Conservation (phyloP, 164 flowering plant genomes). For the Aristolochia fimbriata region DNA sequence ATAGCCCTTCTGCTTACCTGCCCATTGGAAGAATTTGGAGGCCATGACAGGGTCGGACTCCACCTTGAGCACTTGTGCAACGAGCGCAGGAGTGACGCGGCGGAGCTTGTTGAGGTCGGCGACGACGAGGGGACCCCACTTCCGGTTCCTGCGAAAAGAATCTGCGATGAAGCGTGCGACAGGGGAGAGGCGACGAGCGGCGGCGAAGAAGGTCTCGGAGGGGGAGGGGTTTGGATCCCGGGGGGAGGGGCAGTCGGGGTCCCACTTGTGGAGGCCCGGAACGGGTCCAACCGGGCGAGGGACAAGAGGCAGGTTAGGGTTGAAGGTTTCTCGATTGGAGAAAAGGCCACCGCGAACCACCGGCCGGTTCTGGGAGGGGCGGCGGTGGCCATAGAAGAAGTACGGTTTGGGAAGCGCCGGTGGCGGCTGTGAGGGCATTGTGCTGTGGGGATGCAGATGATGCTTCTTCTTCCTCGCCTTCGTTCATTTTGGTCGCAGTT, state of each 20-base stretch:
- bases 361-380: constrained; percentile 75
- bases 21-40: constrained; percentile 88
- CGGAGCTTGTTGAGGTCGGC: constrained; percentile 69
- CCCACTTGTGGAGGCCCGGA: constrained; percentile 55
- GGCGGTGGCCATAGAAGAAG: constrained; percentile 85
- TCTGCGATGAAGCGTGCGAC: constrained; percentile 83
- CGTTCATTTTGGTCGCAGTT: too few relatives aligned
- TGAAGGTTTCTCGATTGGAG: constrained; percentile 56
- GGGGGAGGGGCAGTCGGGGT: constrained; percentile 32
- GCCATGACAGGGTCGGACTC: constrained; percentile 46
- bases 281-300: constrained; percentile 1
- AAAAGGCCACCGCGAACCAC: constrained; percentile 68
- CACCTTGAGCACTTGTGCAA: constrained; percentile 73
- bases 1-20: constrained; percentile 92
- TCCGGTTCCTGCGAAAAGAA: constrained; percentile 52
- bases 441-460: background rate
- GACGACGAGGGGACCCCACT: constrained; percentile 57
- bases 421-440: background rate
- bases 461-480: too few relatives aligned
- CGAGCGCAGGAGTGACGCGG: constrained; percentile 69
- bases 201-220: constrained; percentile 36
- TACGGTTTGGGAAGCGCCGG: constrained; percentile 27
- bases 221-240: constrained; percentile 22
- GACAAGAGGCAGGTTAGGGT: constrained; percentile 10
- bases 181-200: constrained; percentile 58